Conservation (phyloP, 495 filamentous ascomycete genomes). For the Tuber indicum region DNA sequence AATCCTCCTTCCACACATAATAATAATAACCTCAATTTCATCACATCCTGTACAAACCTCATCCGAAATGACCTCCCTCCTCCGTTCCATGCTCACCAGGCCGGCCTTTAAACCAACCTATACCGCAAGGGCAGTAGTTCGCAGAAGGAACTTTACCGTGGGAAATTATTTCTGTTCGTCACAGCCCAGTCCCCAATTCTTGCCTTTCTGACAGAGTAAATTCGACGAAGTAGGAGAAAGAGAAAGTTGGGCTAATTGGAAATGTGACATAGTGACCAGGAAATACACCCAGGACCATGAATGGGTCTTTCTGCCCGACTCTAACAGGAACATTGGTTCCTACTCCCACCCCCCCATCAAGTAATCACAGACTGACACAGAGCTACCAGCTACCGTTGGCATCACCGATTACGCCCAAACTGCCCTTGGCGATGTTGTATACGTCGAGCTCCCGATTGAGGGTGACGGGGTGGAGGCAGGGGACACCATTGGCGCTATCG, state of each 20-base stretch:
- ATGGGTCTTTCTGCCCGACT: conserved; percentile 87
- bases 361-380: conserved; percentile 3
- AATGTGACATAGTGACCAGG: conserved; percentile 47
- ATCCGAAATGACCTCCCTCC: conserved; percentile 10
- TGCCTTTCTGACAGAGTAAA: neutral
- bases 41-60: neutral
- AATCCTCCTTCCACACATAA: neutral
- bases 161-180: neutral
- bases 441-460: conserved; percentile 76
- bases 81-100: neutral
- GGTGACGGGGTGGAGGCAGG: conserved; percentile 59
- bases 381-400: conserved; percentile 61
- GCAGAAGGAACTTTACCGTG: neutral
- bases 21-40: neutral
- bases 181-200: neutral
- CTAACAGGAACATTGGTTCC: conserved; percentile 49
- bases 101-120: neutral
- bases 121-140: neutral
- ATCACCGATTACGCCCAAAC: conserved; percentile 87
- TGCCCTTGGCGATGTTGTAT: conserved; percentile 91
- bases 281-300: conserved; percentile 97
- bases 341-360: neutral
- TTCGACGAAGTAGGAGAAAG: neutral
- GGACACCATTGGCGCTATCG: conserved; percentile 84
- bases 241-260: neutral